Base-by-base conservation (phyloP, 2,329 filamentous ascomycete genomes). In the Trichophyton verrucosum region DNA sequence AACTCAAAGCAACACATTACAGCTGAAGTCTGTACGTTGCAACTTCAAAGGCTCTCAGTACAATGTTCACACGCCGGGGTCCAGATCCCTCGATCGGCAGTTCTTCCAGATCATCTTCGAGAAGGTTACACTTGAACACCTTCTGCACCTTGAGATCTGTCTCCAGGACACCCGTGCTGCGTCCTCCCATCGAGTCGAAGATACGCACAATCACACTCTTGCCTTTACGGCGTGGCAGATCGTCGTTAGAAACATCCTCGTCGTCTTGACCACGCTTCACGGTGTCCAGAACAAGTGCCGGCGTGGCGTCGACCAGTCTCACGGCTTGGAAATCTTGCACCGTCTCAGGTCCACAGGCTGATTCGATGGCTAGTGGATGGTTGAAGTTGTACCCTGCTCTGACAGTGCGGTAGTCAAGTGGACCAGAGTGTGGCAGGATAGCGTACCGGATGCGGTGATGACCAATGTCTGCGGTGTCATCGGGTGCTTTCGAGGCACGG, bases 211-310 rank as follows among this genome's bases (percentile, higher is more conserved):
- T 86, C 55, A 97, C 81, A 71, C 88, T 95, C 72, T 83, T 82
- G 0, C 89, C 91, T 66, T 83, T 82, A 61, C 88, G 83, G 65
- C 78, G 78, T 2, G 82, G 81, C 36, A 92, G 75, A 40, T 82
- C 81, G 22, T 82, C 82, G 2, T 80, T 68, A 2, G 74, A 75
- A 7, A 79, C 82, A 66, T 91, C 88, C 68, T 87, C 85, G 66
- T 92, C 88, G 67, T 92, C 88, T 70, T 92, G 88, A n/a, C 89
- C 94, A 61, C 94, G 86, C 81, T 99, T 99, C 73, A 99, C 81
- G 0, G 86, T 87, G 71, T 99, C 94, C 0, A 99, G 78, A 2
- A 99, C 78, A 20, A 99, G 77, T 2, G 87, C 86, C 8, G 79
- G 71, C 55, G 81, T 78, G 51, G 81, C 79, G 53, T 86, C 86